Evolutionary conservation across 177 flowering plant genomes (phyloP), one percentile per base, ranked within the genome.

Genomic region (Vitis hybrid): DNA sequence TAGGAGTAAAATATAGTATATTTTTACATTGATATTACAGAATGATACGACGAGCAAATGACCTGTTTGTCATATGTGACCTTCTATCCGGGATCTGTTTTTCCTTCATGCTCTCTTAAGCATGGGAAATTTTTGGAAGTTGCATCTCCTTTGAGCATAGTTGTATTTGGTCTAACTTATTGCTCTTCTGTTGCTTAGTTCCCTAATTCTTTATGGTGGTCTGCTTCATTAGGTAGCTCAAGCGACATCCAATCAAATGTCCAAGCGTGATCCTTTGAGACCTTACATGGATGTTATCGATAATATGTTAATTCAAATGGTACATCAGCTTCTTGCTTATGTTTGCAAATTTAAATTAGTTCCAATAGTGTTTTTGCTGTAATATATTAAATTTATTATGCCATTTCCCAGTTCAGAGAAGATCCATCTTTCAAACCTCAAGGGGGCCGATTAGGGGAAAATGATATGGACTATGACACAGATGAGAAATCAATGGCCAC

Each of bases 401-500:
- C 46, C 27, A 55, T 58, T 68, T 70, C 8, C 30, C 87, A 96
- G 99, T 82, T 92, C 60, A 87, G 74, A 72, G 89, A 90, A 77
- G 98, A 93, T 69, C 99, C 98, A 72, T 85, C 93, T 49, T 96
- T 96, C 77, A 96, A 94, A 79, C 99, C 99, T 55, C 97, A 94
- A 78, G 99, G 99, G 32, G 99, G 99, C 1, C 82, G 86, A 74
- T 76, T 96, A 70, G 99, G 99, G 52, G 98, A 96, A 81, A 94
- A 89, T 82, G 99, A 96, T 74, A 93, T 96, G 98, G 98, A 96
- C 69, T 94, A 96, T 81, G 99, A 96, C 76, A 84, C 98, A 48
- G 99, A 96, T 84, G 97, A 88, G 80, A 96, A 94, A 79, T 86
- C 98, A 57, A 96, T 96, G 99, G 99, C 99, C 72, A 83, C 91